Evolutionary conservation across 139 green algal genomes (phyloP), one percentile per base, ranked within the genome.

Genomic region (Axilococcus clingmanii): DNA sequence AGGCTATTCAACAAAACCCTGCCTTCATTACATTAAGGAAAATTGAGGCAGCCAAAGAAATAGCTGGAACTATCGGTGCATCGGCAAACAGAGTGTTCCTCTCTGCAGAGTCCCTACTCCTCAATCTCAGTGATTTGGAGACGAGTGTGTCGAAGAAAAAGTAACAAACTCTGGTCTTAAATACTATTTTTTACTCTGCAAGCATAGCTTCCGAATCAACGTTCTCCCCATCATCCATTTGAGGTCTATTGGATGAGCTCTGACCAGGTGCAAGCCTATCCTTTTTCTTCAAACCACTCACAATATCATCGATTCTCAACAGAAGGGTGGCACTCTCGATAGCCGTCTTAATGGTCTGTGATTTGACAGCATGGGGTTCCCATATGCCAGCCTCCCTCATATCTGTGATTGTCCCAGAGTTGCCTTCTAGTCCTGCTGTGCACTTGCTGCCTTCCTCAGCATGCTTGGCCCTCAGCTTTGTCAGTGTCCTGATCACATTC

Each of bases 231-330:
- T 46, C 58, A 5, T 86, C 73, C n/a, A 72, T 24, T 57, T 73
- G 60, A 22, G 72, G 65, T 38, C 33, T 30, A 32, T 52, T 62
- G 35, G 56, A 52, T n/a, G n/a, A n/a, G 34, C 23, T 33, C 44
- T 59, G 59, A 19, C 71, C 66, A 1, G 59, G 43, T 4, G 20
- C 67, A 23, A 57, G 20, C 52, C 65, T 77, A 56, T 63, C 63
- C 7, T 69, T 58, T 61, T 87, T 91, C 63, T 89, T 94, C 22
- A 74, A 74, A 7, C 91, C 91, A 35, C 62, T 84, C 11, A 99
- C 85, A 46, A 99, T 96, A 75, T 99, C 92, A 59, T 99, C 92
- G 47, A 99, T 99, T 52, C 92, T 73, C 45, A 99, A 81, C 49
- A 99, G 75, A 83, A 99, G 85, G 8, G 71, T 80, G 16, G 90